These are phyloP conservation scores for Excoecaria agallocha DNA, from an alignment of 345 rosid species.

Conservation along the genomic window DNA sequence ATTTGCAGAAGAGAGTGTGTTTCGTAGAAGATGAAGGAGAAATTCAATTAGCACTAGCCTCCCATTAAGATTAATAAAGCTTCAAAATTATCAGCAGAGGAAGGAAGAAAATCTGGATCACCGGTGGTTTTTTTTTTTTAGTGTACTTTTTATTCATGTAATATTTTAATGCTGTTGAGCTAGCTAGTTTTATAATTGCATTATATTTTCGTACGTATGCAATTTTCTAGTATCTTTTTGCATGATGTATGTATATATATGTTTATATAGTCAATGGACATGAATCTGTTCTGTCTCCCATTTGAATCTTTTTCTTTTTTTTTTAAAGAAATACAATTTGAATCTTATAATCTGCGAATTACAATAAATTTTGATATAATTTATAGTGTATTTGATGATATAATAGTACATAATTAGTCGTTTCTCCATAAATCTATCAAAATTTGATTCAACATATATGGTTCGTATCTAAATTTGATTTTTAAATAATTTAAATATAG, in stretches of 20 bases:
- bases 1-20: slow-evolving; percentile 41
- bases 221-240: background rate
- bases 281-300: background rate
- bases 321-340: too few relatives aligned
- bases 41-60: slow-evolving; percentile 10
- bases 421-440: too few relatives aligned
- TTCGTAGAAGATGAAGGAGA: slow-evolving; percentile 21
- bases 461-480: too few relatives aligned
- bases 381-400: too few relatives aligned
- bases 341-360: too few relatives aligned
- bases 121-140: background rate
- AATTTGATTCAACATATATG: too few relatives aligned
- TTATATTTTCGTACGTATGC: background rate
- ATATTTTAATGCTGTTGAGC: too few relatives aligned
- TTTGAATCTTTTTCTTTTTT: too few relatives aligned
- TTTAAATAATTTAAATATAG: too few relatives aligned
- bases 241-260: background rate
- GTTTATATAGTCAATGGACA: background rate
- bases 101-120: background rate
- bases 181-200: background rate
- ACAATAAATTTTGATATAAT: too few relatives aligned
- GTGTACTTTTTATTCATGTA: too few relatives aligned
- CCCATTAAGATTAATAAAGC: slow-evolving; percentile 4
- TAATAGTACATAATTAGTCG: too few relatives aligned
- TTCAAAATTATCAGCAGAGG: background rate